phyloP scores from a whole-genome alignment of 441 rosid species.

The Hura crepitans region DNA sequence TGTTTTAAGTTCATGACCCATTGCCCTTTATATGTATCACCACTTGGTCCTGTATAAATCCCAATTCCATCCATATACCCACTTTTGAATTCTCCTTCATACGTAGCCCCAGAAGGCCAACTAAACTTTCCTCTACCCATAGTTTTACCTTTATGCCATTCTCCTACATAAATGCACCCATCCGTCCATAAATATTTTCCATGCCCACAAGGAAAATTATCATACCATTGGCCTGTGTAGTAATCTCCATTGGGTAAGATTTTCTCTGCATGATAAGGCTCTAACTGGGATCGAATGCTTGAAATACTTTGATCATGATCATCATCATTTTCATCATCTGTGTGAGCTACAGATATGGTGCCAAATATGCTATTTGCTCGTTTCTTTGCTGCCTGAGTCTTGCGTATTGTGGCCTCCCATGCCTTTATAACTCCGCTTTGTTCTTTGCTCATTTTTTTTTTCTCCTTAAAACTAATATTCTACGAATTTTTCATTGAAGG shows the following conservation, averaged over 20 bases:
- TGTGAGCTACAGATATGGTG: slow-evolving; percentile 48
- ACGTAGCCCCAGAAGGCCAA: slow-evolving; percentile 92
- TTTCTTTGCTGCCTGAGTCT: slow-evolving; percentile 44
- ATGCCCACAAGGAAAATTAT: slow-evolving; percentile 66
- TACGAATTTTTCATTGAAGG: too few relatives aligned
- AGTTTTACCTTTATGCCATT: slow-evolving; percentile 71
- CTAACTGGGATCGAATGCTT: not conserved
- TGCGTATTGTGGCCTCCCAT: slow-evolving; percentile 49
- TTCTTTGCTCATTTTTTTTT: slow-evolving; percentile 48
- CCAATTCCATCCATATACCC: slow-evolving; percentile 94
- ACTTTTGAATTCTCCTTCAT: slow-evolving; percentile 86
- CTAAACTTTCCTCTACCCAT: slow-evolving; percentile 81
- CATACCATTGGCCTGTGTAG: slow-evolving; percentile 73
- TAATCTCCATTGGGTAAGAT: slow-evolving; percentile 69
- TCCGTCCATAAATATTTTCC: slow-evolving; percentile 93
- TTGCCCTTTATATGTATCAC: slow-evolving; percentile 64
- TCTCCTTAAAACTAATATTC: not conserved
- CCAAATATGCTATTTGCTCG: slow-evolving; percentile 42
- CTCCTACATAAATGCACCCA: slow-evolving; percentile 90
- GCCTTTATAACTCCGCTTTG: slow-evolving; percentile 44
- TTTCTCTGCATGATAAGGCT: slow-evolving; percentile 50
- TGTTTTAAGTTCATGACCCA: slow-evolving; percentile 92
- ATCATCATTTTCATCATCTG: slow-evolving; percentile 61
- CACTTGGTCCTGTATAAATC: slow-evolving; percentile 58
- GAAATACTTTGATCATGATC: slow-evolving; percentile 25